Evolutionary conservation across 192 early-diverging fungal genomes (phyloP).

Genomic region (Allomyces arbusculus): DNA sequence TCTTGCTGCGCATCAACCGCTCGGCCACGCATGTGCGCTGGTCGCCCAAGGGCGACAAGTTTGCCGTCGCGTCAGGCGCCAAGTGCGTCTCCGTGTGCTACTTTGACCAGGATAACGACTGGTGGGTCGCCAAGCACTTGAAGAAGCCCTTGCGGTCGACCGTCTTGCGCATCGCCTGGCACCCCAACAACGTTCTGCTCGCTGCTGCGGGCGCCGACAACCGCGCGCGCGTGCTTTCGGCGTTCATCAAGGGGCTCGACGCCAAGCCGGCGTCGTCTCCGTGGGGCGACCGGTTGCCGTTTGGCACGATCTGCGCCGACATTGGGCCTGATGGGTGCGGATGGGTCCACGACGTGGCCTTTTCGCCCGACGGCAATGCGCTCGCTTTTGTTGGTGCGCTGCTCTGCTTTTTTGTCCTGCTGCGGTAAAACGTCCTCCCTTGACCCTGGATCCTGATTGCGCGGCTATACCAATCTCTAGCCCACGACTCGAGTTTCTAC

Average conservation of each 20-base stretch:
- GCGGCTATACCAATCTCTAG: background rate
- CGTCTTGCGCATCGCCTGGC: constrained; percentile 79
- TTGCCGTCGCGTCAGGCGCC: constrained; percentile 88
- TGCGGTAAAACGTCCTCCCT: background rate
- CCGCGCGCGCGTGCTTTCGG: constrained; percentile 79
- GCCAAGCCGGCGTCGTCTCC: constrained; percentile 61
- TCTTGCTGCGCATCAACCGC: constrained; percentile 84
- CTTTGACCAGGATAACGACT: constrained; percentile 88
- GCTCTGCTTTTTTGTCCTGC: background rate
- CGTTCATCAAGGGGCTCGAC: constrained; percentile 87
- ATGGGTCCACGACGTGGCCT: constrained; percentile 83
- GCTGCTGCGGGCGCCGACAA: constrained; percentile 70
- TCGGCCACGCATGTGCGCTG: constrained; percentile 85
- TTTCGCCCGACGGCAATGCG: constrained; percentile 69
- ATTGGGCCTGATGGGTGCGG: constrained; percentile 51
- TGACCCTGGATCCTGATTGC: constrained; percentile 1
- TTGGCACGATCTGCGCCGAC: constrained; percentile 80
- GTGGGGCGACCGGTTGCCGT: constrained; percentile 88
- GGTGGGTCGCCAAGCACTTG: constrained; percentile 89
- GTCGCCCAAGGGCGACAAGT: constrained; percentile 92
- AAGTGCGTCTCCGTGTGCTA: constrained; percentile 82
- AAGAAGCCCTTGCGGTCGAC: constrained; percentile 84
- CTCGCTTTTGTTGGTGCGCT: constrained; percentile 54
- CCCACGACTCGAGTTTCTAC: constrained; percentile 70
- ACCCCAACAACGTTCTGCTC: constrained; percentile 85